Base-by-base conservation (phyloP, 1,139 yeast species). In the Nakaseomyces glabratus region DNA sequence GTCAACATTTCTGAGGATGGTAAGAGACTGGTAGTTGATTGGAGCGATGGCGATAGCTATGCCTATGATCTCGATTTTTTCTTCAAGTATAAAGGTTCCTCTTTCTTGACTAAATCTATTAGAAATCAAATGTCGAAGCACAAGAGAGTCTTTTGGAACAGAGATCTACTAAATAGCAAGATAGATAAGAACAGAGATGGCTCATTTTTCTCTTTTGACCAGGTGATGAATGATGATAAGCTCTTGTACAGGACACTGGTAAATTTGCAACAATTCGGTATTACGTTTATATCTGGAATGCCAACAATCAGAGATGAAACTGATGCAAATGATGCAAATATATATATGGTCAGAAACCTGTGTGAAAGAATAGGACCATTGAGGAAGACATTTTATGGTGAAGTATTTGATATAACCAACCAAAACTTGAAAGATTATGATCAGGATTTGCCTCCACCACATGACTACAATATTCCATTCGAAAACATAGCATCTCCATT, bases 361-460 rank as follows among this genome's bases (percentile, higher is more conserved):
- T 90, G 82, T 7, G 58, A 63, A 32, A 64, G 69, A 39, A 74
- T 81, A 37, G 93, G 93, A 1, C 81, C 81, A 45, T 65, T 82
- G 39, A 78, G 77, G 47, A 66, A 70, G 41, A 82, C 93, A 0
- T 79, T 82, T 47, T 81, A 81, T 49, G 93, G 93, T 1, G 66
- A 73, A 2, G 63, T 77, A 3, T 82, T 84, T 61, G 82, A 82
- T 50, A 90, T 82, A 4, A 68, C 66, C 37, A 72, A 74, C 25
- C 68, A 67, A 8, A 69, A 73, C 18, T 17, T 30, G 17, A 25
- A 33, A 14, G 25, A 17, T 11, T 21, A 19, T 13, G 32, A 28
- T 16, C 12, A 20, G 12, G 30, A 26, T 9, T 11, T 26, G 7
- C 21, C 14, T 3, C 32, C 19, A 8, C 58, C 69, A 19, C 82